phyloP scores from a whole-genome alignment of 768 basidiomycete genomes.

The Lentinula boryana region DNA sequence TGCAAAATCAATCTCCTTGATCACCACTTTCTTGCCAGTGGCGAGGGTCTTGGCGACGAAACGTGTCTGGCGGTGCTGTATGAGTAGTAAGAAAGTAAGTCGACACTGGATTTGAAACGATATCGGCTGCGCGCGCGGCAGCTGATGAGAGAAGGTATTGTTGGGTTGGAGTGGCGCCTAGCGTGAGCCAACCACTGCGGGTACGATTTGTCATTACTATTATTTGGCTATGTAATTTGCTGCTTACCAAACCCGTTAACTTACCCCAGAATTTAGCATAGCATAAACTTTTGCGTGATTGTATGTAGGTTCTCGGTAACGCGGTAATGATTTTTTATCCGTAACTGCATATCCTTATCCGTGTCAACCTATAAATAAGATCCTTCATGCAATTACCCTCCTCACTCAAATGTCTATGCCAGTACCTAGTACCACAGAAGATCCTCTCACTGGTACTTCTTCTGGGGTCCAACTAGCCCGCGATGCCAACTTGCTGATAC shows the following conservation, averaged over 20 bases:
- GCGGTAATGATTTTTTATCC: too few relatives aligned
- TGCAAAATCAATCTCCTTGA: slow-evolving; percentile 97
- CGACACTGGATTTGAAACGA: slow-evolving; percentile 63
- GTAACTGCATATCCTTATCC: too few relatives aligned
- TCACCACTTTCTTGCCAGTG: slow-evolving; percentile 85
- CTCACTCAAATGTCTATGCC: background rate
- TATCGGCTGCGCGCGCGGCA: slow-evolving; percentile 58
- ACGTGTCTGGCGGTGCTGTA: slow-evolving; percentile 93
- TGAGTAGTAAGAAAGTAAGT: background rate
- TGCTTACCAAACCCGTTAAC: too few relatives aligned
- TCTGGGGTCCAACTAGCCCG: background rate
- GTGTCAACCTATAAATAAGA: too few relatives aligned
- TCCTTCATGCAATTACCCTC: too few relatives aligned
- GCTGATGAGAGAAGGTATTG: slow-evolving; percentile 34
- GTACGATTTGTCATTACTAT: too few relatives aligned
- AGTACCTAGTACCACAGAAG: background rate
- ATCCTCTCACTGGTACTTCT: slow-evolving; percentile 2
- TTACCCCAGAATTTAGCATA: too few relatives aligned
- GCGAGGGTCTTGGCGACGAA: slow-evolving; percentile 87
- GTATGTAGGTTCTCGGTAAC: too few relatives aligned
- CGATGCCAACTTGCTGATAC: background rate
- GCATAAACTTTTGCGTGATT: too few relatives aligned
- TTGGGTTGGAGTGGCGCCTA: too few relatives aligned
- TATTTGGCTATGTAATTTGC: too few relatives aligned
- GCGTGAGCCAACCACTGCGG: too few relatives aligned